Conservation (phyloP, 1,139 yeast genomes). For the Taphrina flavorubra region DNA sequence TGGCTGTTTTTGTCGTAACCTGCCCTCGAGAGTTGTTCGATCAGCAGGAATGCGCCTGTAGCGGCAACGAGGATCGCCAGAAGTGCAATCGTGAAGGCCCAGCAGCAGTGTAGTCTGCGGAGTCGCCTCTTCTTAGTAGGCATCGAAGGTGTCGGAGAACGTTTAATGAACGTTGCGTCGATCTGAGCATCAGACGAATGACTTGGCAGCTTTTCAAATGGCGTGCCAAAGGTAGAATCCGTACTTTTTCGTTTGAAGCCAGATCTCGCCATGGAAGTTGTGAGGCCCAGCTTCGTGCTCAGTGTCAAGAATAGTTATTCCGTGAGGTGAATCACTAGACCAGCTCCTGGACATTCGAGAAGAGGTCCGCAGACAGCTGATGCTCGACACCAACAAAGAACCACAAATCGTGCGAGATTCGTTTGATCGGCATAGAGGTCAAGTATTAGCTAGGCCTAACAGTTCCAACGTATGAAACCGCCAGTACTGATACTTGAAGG, state of each 20-base stretch:
- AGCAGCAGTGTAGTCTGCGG: constrained; percentile 12
- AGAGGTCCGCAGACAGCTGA: too few relatives aligned
- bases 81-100: constrained; percentile 3
- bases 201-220: background rate
- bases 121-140: constrained; percentile 1
- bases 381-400: background rate
- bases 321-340: too few relatives aligned
- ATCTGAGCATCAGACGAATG: background rate
- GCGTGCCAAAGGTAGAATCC: constrained; percentile 17
- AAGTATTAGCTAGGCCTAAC: background rate
- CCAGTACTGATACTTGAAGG: background rate
- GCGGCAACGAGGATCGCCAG: background rate
- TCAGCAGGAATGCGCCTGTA: background rate
- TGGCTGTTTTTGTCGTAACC: constrained; percentile 29
- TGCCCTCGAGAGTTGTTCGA: constrained; percentile 20
- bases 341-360: too few relatives aligned
- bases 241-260: constrained; percentile 5
- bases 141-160: background rate
- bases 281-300: background rate
- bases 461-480: background rate
- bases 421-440: background rate
- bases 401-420: background rate
- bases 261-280: background rate
- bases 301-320: background rate
- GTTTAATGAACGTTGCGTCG: background rate